These are phyloP conservation scores for Huntiella bhutanensis DNA, from an alignment of 2,329 filamentous ascomycete species.

Conservation along the genomic window DNA sequence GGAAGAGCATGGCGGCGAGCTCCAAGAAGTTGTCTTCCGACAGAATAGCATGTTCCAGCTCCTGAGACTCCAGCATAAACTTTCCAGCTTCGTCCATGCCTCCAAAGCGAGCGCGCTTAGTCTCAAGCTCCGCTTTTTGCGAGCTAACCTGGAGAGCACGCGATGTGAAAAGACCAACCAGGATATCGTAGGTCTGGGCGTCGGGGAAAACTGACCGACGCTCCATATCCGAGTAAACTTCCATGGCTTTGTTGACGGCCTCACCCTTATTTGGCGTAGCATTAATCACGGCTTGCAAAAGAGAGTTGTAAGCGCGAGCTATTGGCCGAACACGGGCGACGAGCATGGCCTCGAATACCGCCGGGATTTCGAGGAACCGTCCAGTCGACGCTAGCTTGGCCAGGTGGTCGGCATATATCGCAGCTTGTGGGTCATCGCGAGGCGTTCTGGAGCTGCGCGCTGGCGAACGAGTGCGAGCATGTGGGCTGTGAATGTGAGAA, in stretches of 20 bases:
- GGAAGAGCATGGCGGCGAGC: slow-evolving; percentile 71
- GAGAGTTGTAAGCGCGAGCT: slow-evolving; percentile 75
- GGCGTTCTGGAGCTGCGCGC: slow-evolving; percentile 40
- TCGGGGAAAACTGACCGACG: slow-evolving; percentile 66
- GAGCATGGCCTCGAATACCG: slow-evolving; percentile 79
- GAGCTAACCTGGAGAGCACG: slow-evolving; percentile 62
- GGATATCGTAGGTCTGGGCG: slow-evolving; percentile 67
- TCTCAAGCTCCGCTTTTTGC: slow-evolving; percentile 55
- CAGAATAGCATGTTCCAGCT: slow-evolving; percentile 71
- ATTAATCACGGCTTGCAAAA: slow-evolving; percentile 68
- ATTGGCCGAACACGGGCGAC: slow-evolving; percentile 64
- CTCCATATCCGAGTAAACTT: slow-evolving; percentile 95
- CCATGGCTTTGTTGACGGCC: slow-evolving; percentile 75
- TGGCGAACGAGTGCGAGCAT: slow-evolving; percentile 25
- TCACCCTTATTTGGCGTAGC: slow-evolving; percentile 63
- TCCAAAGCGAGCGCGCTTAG: slow-evolving; percentile 68
- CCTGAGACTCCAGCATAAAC: slow-evolving; percentile 77
- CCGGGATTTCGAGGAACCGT: slow-evolving; percentile 73
- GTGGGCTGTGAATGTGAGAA: slow-evolving; percentile 24
- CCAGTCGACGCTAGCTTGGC: slow-evolving; percentile 50
- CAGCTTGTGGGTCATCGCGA: slow-evolving; percentile 42
- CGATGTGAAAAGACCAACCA: slow-evolving; percentile 65
- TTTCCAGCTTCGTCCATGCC: slow-evolving; percentile 67
- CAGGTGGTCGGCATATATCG: slow-evolving; percentile 61
- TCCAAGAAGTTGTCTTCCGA: slow-evolving; percentile 73